These are phyloP conservation scores for Phanerochaete sordida DNA, from an alignment of 768 basidiomycete species.

Conservation along the genomic window DNA sequence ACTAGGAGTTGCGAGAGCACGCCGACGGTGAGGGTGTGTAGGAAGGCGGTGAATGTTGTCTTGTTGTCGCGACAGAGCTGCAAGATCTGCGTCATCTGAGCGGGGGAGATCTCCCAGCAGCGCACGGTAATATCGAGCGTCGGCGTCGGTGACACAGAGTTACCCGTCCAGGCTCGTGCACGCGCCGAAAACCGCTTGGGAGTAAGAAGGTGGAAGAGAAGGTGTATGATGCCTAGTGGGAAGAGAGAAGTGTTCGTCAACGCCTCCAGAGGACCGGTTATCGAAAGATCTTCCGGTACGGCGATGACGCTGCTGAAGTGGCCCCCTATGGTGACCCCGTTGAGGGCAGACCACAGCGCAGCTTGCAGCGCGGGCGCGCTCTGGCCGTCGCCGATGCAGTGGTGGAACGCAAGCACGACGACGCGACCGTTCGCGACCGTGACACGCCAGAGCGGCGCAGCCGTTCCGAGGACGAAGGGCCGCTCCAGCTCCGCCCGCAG, in stretches of 20 bases:
- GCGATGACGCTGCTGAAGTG: not conserved
- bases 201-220: not conserved
- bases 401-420: conserved; percentile 34
- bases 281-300: not conserved
- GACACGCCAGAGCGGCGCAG: conserved; percentile 37
- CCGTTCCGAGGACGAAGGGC: conserved; percentile 22
- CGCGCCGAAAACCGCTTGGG: not conserved
- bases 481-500: not conserved
- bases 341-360: conserved; percentile 29
- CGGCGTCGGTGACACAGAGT: not conserved
- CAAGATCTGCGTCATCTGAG: not conserved
- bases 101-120: not conserved
- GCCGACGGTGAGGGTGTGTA: not conserved
- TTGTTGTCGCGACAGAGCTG: conserved; percentile 3
- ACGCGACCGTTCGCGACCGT: conserved; percentile 29
- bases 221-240: not conserved
- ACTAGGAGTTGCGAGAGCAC: not conserved
- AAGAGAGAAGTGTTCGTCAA: conserved; percentile 4
- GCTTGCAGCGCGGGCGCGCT: conserved; percentile 36
- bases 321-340: not conserved
- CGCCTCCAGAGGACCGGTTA: conserved; percentile 2
- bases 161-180: conserved; percentile 12
- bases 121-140: not conserved
- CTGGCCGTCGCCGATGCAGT: conserved; percentile 37
- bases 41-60: conserved; percentile 7